These are phyloP conservation scores for Endoconidiophora polonica DNA, from an alignment of 2,329 filamentous ascomycete species.

Conservation along the genomic window DNA sequence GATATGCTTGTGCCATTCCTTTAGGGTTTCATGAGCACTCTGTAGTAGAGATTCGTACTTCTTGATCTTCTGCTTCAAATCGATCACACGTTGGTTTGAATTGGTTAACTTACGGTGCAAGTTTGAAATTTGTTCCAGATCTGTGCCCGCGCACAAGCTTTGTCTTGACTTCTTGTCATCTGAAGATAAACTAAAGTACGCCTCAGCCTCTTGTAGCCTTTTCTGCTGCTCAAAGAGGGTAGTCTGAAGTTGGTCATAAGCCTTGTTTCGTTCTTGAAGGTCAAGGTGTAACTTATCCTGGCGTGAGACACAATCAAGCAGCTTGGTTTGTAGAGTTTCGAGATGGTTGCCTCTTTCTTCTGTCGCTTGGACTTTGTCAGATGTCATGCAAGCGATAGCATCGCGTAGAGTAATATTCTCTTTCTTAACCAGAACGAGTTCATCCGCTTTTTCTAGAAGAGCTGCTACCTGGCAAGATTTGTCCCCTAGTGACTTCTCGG, in stretches of 20 bases:
- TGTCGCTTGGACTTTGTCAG: not conserved
- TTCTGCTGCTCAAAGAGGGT: conserved; percentile 2
- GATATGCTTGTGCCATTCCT: conserved; percentile 11
- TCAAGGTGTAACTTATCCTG: conserved; percentile 2
- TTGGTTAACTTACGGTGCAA: conserved; percentile 2
- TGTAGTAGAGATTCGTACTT: conserved; percentile 8
- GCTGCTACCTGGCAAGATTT: conserved; percentile 4
- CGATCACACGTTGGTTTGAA: conserved; percentile 13
- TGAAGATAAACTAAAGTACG: not conserved
- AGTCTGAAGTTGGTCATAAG: conserved; percentile 1
- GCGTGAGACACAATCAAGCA: conserved; percentile 3
- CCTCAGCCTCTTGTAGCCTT: conserved; percentile 4
- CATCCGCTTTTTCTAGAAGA: conserved; percentile 3
- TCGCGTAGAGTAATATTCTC: conserved; percentile 5
- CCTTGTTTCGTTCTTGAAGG: conserved; percentile 5
- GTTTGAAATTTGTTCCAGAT: not conserved
- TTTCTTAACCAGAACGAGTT: not conserved
- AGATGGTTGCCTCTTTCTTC: conserved; percentile 2
- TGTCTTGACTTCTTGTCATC: not conserved
- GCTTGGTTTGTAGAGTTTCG: not conserved
- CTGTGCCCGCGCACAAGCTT: not conserved
- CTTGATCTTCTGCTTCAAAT: conserved; percentile 12
- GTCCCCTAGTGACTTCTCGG: conserved; percentile 6
- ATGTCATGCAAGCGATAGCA: not conserved
- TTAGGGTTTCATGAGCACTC: conserved; percentile 7